Percentiles rank a stretch among this genome's conserved stretches.
Conservation (phyloP, 306 rosid genomes). For the Citrullus amarus region DNA sequence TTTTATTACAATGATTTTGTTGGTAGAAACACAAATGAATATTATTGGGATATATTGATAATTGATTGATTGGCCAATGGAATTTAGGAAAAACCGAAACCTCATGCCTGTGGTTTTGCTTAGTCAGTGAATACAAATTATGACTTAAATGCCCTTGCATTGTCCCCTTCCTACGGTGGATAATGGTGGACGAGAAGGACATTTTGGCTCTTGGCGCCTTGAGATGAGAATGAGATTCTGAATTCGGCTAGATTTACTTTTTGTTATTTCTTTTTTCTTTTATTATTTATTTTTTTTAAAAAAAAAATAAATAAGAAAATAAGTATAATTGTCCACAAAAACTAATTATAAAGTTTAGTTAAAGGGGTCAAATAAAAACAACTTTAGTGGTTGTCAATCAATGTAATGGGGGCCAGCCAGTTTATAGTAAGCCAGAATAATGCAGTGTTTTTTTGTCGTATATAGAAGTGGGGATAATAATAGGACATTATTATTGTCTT, state of each 20-base stretch:
- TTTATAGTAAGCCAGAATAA: not conserved
- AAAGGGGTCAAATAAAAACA: not conserved
- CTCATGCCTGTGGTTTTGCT: not conserved
- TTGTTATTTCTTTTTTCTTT: not conserved
- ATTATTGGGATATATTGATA: not conserved
- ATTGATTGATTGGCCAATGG: not conserved
- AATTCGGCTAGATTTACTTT: not conserved
- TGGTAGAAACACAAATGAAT: too few relatives aligned
- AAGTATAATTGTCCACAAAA: not conserved
- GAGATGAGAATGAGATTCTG: not conserved
- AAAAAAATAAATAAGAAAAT: not conserved
- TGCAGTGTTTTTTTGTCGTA: not conserved
- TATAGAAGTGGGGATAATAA: not conserved
- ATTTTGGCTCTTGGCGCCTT: not conserved
- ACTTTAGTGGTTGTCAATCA: conserved; percentile 3
- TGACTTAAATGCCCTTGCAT: not conserved
- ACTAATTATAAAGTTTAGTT: not conserved
- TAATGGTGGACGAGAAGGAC: not conserved
- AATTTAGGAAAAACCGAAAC: not conserved
- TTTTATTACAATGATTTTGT: too few relatives aligned
- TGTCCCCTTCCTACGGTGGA: not conserved
- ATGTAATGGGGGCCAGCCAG: not conserved
- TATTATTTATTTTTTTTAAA: too few relatives aligned
- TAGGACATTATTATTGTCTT: not conserved
- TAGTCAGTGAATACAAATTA: not conserved